Evolutionary conservation across 352 stramenopile species (phyloP).

Genomic region (Globisporangium camurandrum): DNA sequence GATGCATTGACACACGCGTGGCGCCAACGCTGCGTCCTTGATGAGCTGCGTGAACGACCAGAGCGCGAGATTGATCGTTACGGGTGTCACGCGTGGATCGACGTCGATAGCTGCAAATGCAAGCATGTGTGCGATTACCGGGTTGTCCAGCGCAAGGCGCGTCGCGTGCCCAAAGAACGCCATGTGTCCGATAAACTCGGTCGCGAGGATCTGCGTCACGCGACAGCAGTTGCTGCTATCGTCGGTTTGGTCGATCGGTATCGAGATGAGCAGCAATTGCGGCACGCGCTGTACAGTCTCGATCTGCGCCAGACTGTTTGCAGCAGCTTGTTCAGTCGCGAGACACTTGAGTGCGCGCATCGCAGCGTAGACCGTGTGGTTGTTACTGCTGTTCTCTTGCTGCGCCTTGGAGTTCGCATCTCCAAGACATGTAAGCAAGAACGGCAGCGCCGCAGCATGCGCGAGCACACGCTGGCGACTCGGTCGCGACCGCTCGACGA

Average conservation of each 20-base stretch:
- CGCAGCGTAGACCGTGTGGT: constrained; percentile 31
- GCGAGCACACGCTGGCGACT: constrained; percentile 32
- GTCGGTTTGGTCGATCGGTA: constrained; percentile 14
- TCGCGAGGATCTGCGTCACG: constrained; percentile 50
- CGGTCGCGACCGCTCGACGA: constrained; percentile 37
- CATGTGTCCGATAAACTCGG: constrained; percentile 61
- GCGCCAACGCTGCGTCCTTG: constrained; percentile 17
- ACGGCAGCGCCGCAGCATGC: constrained; percentile 21
- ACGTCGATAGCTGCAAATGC: constrained; percentile 28
- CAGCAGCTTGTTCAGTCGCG: constrained; percentile 43
- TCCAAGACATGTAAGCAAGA: constrained; percentile 39
- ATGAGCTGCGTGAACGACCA: constrained; percentile 43
- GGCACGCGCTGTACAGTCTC: constrained; percentile 24
- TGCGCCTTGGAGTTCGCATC: constrained; percentile 15
- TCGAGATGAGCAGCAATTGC: constrained; percentile 26
- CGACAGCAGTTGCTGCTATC: too few relatives aligned
- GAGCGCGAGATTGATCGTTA: constrained; percentile 25
- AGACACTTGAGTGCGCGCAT: constrained; percentile 48
- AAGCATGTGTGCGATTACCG: constrained; percentile 30
- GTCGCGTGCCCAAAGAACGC: constrained; percentile 39
- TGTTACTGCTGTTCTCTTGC: too few relatives aligned
- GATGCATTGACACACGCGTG: constrained; percentile 27
- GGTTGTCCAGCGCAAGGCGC: constrained; percentile 21
- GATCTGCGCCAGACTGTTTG: constrained; percentile 20
- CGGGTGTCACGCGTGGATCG: constrained; percentile 21